Evolutionary conservation across 1,284 basidiomycete species (phyloP).

Genomic region (Ceratobasidium sp.): DNA sequence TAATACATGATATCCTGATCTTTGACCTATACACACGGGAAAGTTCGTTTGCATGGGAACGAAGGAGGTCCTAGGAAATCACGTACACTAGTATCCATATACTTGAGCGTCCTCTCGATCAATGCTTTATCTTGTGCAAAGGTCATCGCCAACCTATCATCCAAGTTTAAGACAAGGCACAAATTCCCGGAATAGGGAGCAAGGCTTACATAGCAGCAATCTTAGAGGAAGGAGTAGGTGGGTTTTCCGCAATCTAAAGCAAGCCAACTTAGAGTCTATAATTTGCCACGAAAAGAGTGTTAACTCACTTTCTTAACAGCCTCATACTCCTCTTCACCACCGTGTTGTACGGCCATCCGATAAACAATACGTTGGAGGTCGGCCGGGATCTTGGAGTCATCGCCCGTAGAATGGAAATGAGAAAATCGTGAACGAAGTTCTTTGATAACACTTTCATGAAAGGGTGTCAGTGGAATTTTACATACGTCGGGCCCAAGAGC

Average conservation of each 20-base stretch:
- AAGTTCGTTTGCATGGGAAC: neutral
- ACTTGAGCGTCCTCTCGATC: conserved; percentile 64
- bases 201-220: conserved; percentile 67
- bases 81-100: conserved; percentile 56
- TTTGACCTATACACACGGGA: conserved; percentile 54
- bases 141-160: conserved; percentile 53
- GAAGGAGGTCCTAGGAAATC: neutral
- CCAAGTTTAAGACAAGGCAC: conserved; percentile 8
- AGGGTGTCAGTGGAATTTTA: conserved; percentile 5
- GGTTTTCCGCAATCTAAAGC: conserved; percentile 52
- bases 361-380: conserved; percentile 69
- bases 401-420: conserved; percentile 71
- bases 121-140: conserved; percentile 56
- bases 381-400: conserved; percentile 79
- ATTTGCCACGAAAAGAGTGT: neutral
- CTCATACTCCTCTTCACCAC: conserved; percentile 79
- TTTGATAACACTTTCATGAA: conserved; percentile 64
- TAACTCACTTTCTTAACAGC: conserved; percentile 72
- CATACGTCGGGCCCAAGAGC: conserved; percentile 4
- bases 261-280: neutral
- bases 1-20: conserved; percentile 67
- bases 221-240: conserved; percentile 72
- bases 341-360: conserved; percentile 66
- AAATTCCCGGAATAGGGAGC: conserved; percentile 48
- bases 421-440: conserved; percentile 79